phyloP scores from a whole-genome alignment of 129 eudicot genomes.

The Artemisia argyi region DNA sequence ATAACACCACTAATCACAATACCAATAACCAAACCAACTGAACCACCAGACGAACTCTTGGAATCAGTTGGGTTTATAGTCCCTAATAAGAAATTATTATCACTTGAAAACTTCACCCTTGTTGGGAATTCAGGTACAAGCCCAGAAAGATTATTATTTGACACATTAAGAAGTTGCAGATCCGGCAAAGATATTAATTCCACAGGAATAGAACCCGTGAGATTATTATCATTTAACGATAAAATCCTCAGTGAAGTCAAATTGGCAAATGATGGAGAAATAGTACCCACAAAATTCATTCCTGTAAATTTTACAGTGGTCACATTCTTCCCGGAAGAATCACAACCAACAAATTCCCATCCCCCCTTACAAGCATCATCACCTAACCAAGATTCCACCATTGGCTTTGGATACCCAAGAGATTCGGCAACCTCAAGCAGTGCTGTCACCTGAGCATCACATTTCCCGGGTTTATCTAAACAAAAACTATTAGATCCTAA shows the following conservation, averaged over 20 bases:
- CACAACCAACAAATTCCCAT: slow-evolving; percentile 14
- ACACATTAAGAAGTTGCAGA: slow-evolving; percentile 38
- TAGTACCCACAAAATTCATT: slow-evolving; percentile 32
- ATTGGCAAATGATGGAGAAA: not conserved
- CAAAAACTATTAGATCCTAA: slow-evolving; percentile 43
- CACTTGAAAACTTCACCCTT: slow-evolving; percentile 25
- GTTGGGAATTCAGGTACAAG: slow-evolving; percentile 25
- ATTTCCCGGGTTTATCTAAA: slow-evolving; percentile 35
- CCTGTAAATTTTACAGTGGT: slow-evolving; percentile 20
- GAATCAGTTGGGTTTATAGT: not conserved
- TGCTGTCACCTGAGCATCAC: slow-evolving; percentile 48
- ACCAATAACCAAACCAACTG: slow-evolving; percentile 39
- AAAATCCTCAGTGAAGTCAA: no score
- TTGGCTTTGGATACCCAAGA: slow-evolving; percentile 35
- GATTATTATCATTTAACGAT: no score
- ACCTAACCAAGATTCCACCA: slow-evolving; percentile 40
- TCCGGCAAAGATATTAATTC: slow-evolving; percentile 32
- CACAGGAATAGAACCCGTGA: slow-evolving; percentile 36
- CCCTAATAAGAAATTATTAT: slow-evolving; percentile 30
- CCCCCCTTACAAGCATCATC: slow-evolving; percentile 38
- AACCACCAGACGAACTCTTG: not conserved
- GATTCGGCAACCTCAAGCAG: slow-evolving; percentile 46
- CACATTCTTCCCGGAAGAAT: slow-evolving; percentile 5
- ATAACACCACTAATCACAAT: slow-evolving; percentile 32
- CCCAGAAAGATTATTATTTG: slow-evolving; percentile 49